Percentiles rank a stretch among this genome's conserved stretches.
Evolutionary conservation across 352 stramenopile genomes (phyloP).

Genomic region (Nothophytophthora sp.): DNA sequence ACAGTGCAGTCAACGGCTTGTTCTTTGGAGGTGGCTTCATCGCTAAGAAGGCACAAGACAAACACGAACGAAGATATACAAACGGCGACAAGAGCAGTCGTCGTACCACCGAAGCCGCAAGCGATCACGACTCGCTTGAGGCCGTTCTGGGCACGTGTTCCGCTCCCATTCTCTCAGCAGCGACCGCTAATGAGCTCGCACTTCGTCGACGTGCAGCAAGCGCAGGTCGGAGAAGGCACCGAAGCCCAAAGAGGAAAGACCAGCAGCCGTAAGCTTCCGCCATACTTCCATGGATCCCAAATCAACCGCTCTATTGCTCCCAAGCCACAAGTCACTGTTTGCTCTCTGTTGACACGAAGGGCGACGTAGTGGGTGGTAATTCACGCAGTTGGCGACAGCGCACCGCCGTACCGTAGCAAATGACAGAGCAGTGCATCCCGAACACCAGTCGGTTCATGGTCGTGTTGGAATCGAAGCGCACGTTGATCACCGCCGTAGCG

Average conservation of each 20-base stretch:
- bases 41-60: conserved; percentile 21
- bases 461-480: conserved; percentile 84
- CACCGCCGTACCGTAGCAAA: conserved; percentile 82
- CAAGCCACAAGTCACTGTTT: conserved; percentile 5
- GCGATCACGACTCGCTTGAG: conserved; percentile 12
- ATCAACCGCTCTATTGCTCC: conserved; percentile 9
- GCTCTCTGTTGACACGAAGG: conserved; percentile 4
- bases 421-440: conserved; percentile 77
- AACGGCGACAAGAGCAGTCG: conserved; percentile 3
- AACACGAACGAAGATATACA: conserved; percentile 6
- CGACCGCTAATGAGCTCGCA: conserved; percentile 19
- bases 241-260: conserved; percentile 7
- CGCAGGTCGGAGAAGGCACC: too few species aligned
- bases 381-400: conserved; percentile 41
- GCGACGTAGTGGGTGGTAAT: conserved; percentile 8
- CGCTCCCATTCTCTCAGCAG: conserved; percentile 17
- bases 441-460: conserved; percentile 88
- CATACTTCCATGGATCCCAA: too few species aligned
- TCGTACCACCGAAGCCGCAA: conserved; percentile 1
- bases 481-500: conserved; percentile 76
- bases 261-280: too few species aligned
- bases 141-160: conserved; percentile 10
- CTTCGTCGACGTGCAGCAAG: conserved; percentile 21
- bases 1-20: conserved; percentile 15
- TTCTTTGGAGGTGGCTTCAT: conserved; percentile 46